A percentile compares a stretch with the other conserved stretches of the same genome.
Conservation (phyloP, 345 rosid genomes). For the Camelina laxa region DNA sequence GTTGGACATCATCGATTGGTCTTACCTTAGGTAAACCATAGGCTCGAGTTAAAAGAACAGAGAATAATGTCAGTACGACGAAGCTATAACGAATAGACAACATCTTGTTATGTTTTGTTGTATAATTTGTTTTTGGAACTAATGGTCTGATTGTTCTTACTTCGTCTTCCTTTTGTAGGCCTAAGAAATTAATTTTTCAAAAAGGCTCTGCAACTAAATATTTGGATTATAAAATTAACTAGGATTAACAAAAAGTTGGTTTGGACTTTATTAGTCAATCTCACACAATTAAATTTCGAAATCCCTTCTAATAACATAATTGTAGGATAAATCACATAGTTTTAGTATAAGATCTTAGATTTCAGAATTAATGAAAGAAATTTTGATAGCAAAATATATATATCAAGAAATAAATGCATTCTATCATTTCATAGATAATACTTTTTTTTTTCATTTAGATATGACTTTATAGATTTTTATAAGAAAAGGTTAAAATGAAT, state of each 20-base stretch:
- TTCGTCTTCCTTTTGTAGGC: constrained; percentile 27
- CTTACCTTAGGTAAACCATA: constrained; percentile 23
- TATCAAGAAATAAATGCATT: background rate
- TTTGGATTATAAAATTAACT: background rate
- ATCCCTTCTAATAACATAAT: background rate
- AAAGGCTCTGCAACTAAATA: background rate
- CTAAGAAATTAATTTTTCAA: background rate
- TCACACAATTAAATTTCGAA: too few relatives aligned
- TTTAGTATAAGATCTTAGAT: background rate
- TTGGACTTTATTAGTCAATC: constrained; percentile 2
- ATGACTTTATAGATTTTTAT: background rate
- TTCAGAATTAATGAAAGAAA: background rate
- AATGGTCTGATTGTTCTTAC: constrained; percentile 7
- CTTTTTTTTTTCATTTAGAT: background rate
- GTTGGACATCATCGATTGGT: constrained; percentile 47
- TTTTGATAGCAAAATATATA: background rate
- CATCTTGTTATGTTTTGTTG: constrained; percentile 5
- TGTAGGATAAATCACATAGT: background rate
- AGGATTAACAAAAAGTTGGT: background rate
- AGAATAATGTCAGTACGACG: constrained; percentile 13
- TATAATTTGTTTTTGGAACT: constrained; percentile 9
- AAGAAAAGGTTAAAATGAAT: background rate
- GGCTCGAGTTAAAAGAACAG: constrained; percentile 7
- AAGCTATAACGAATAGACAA: constrained; percentile 2
- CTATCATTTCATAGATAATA: background rate